phyloP scores from a whole-genome alignment of 176 grass and related monocot species.

The Puccinellia tenuiflora region DNA sequence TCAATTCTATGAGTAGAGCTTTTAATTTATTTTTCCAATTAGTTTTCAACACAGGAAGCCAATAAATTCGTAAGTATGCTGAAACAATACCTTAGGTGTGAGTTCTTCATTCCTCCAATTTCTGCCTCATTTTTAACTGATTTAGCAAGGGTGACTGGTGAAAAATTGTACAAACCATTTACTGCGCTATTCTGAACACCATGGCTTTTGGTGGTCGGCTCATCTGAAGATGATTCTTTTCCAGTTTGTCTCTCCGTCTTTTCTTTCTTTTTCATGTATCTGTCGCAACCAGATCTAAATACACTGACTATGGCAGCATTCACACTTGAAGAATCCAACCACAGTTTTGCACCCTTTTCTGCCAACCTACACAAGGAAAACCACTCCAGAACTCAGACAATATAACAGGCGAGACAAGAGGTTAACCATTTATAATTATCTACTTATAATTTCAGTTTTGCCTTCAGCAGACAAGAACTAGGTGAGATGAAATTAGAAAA shows the following conservation, averaged over 20 bases:
- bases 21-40: neutral
- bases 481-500: conserved; percentile 1
- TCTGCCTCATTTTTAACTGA: conserved; percentile 89
- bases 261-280: conserved; percentile 25
- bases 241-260: conserved; percentile 19
- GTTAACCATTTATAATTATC: neutral
- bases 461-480: neutral
- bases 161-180: conserved; percentile 59
- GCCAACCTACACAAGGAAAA: conserved; percentile 59
- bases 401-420: neutral
- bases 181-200: conserved; percentile 27
- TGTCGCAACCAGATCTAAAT: conserved; percentile 60
- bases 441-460: neutral
- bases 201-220: neutral
- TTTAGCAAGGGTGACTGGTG: conserved; percentile 73
- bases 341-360: conserved; percentile 62
- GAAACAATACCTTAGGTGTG: conserved; percentile 76
- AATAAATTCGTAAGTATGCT: neutral
- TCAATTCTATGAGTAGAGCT: neutral
- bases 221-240: conserved; percentile 1
- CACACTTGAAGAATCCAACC: conserved; percentile 85
- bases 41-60: neutral
- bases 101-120: conserved; percentile 78
- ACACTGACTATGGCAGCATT: conserved; percentile 85
- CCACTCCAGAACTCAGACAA: conserved; percentile 14